phyloP scores from a whole-genome alignment of 345 rosid species.

The Ceriops tagal region DNA sequence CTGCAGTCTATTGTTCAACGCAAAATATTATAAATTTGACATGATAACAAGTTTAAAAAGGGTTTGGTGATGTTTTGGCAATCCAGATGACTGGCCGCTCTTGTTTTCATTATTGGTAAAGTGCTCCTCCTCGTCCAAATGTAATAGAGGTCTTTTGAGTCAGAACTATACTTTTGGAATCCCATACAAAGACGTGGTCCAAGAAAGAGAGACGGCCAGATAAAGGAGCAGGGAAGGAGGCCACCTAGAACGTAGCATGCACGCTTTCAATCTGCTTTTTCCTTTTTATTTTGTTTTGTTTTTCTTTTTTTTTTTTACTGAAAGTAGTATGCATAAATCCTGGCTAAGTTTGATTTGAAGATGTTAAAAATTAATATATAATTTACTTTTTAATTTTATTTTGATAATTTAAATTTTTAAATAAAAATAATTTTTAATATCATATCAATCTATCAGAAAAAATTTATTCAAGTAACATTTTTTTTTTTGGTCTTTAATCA shows the following conservation, averaged over 20 bases:
- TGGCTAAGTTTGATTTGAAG: not conserved
- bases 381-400: no score
- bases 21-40: constrained; percentile 2
- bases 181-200: constrained; percentile 13
- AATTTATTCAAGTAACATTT: no score
- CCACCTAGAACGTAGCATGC: constrained; percentile 20
- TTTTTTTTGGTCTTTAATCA: no score
- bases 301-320: constrained; percentile 2
- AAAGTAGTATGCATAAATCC: not conserved
- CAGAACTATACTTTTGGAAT: not conserved
- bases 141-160: not conserved
- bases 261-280: constrained; percentile 22
- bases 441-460: no score
- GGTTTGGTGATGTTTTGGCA: not conserved
- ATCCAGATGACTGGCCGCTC: constrained; percentile 26
- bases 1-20: no score
- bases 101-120: constrained; percentile 8
- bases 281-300: not conserved
- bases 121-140: not conserved
- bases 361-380: no score
- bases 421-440: no score
- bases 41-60: constrained; percentile 7
- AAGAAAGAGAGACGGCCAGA: not conserved
- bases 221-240: not conserved
- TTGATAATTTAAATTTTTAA: no score